Base-by-base conservation (phyloP, 2,329 filamentous ascomycete genomes). In the Colletotrichum tamarilloi region DNA sequence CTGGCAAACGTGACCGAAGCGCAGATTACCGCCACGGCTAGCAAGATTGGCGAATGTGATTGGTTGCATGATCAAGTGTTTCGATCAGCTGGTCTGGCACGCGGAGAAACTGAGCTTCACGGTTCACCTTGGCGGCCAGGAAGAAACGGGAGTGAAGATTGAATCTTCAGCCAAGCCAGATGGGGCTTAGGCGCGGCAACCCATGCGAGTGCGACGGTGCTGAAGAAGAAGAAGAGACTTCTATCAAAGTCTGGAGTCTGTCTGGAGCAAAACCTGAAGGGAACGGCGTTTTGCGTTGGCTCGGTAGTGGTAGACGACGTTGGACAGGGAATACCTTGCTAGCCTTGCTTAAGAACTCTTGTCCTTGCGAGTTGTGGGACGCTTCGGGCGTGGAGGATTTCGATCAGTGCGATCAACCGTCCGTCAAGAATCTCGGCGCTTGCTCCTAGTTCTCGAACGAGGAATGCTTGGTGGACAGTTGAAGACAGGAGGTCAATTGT, bases 241-340 rank as follows among this genome's bases (percentile, higher is more conserved):
- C 60, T 42, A 56, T 56, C 49, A 46, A 35, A 52, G 65, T 72
- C 67, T 73, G 56, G 56, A 65, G 70, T 64, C 35, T 70, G 70
- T 70, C 55, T 57, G 71, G 55, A 42, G 46, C 24, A 35, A 32
- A 68, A 65, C 32, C 71, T 71, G 67, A 71, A 73, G 67, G 67
- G 56, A 71, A 66, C 56, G 38, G 38, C 63, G 71, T 73, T 73
- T 73, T 70, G 71, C 67, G 46, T 73, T 73, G 71, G 67, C 71
- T 73, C 71, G 71, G 71, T 67, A 71, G 62, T 53, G 67, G 53
- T 28, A 62, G 35, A 30, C 56, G 46, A 30, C 59, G 35, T 38
- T 30, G 62, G 64, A 52, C 66, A 73, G 46, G 67, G 67, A 56
- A 52, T 56, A 46, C 67, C 60, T 70, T 70, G 67, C 62, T 38